Base-by-base conservation (phyloP, 257 asterid genomes). In the Lavandula angustifolia region DNA sequence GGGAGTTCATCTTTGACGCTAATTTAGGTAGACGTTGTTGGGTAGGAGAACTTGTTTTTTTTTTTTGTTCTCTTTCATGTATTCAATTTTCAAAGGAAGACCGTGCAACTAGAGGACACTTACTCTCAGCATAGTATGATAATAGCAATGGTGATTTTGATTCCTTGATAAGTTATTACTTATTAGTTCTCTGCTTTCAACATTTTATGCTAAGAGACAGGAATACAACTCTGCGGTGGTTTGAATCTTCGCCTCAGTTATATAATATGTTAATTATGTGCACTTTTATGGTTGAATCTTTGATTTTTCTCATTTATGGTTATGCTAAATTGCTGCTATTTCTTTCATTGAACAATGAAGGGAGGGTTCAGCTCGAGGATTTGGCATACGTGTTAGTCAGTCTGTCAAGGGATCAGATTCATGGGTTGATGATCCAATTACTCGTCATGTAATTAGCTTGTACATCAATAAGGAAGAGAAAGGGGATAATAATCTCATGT, bases 371-470 rank as follows among this genome's bases (percentile, higher is more conserved):
- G 81, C 81, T 68, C 86, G 96, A 66, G 98, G 98, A 49, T 89
- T 66, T 34, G 98, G 98, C 65, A 60, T 89, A 64, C 84, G 96
- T 59, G 63, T 80, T 63, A 81, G 80, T 72, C 95, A 79, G 44
- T 87, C 96, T 53, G 83, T 75, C 78, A 82, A 84, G 75, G 98
- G 96, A 59, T 89, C 94, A 67, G 98, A 92, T 77, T 92, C 96
- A 38, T 92, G 96, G 98, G 85, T 89, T 54, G 98, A 92, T 77
- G 98, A 92, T 76, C 98, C 98, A 58, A 87, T 92, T 67, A 85
- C 91, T 12, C 95, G 95, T 38, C 90, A 89, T 76, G 70, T 92
- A 34, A 85, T 87, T 62, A 87, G 96, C 66, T 72, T 92, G 55
- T 10, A 60, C 74, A 73, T 84, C 69, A 68, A 74, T 54, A 72